Evolutionary conservation across 352 stramenopile species (phyloP), one percentile per base, ranked within the genome.

Genomic region (Phytophthora sp.): DNA sequence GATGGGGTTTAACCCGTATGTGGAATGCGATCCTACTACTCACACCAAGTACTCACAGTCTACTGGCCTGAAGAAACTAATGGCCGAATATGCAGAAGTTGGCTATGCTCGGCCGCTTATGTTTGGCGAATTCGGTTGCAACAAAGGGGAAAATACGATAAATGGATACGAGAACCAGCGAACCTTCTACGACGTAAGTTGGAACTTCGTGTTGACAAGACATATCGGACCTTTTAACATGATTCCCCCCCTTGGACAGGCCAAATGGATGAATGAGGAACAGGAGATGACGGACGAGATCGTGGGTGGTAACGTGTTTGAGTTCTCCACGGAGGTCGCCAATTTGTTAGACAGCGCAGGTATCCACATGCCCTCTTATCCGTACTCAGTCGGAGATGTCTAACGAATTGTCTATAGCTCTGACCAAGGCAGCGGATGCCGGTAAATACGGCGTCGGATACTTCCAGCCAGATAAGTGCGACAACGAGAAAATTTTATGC

Each of bases 61-160:
- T 1, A 78, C 51, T 8, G 86, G 84, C 0, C 63, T 93, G 6
- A 64, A 85, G 29, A 79, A 62, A 11, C 61, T 95, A 31, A 90
- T 92, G 80, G 59, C 59, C 3, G 83, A 90, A 27, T 95, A 91
- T 66, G 55, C 49, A 0, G 49, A 57, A 1, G 59, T 77, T 12
- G 63, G 57, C 0, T 89, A 90, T 56, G 68, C 77, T 31, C 76
- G 75, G 1, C 81, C 82, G 1, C 58, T 93, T 27, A 88, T 95
- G 73, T 89, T 93, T 56, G 80, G 81, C 36, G 86, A 95, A 60
- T 95, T 88, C 60, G 86, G 84, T 18, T 95, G 84, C 67, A 91
- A 90, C 64, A 72, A 76, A 8, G 81, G 82, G 15, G 53, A 35
- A 6, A 90, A 91, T 52, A 94, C 86, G 1, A 66, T 94, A 33